Base-by-base conservation (phyloP, 139 green algal species). In the Ulvella scutata region DNA sequence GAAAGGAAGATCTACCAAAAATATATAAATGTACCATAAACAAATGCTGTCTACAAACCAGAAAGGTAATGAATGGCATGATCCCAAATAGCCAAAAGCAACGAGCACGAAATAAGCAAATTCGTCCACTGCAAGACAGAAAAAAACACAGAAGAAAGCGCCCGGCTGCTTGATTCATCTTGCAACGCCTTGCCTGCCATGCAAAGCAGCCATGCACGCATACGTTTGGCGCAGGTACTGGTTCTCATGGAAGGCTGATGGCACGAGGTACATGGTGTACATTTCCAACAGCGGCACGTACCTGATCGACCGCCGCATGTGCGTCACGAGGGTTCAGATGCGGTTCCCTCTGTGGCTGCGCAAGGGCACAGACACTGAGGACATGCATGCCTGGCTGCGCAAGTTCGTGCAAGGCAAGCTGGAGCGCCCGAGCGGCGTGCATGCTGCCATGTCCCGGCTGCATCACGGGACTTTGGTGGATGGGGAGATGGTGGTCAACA, bases 241-340 rank as follows among this genome's bases (percentile, higher is more conserved):
- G 79, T 89, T 95, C 20, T 96, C 92, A 2, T 98, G 92, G 93
- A 98, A 99, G 80, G 94, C 94, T 4, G 94, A 99, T 78, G 94
- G 94, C 76, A 98, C 93, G 7, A 85, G 94, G 29, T 99, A 97
- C 86, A 88, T 98, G 87, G 43, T 98, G 74, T 79, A 96, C 29
- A 75, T 96, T 7, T 77, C 85, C 39, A 40, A 74, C 2, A 81
- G 85, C 38, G 94, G 94, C 36, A 84, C 81, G 7, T 99, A 97
- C 84, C 81, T 98, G 17, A 89, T 98, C 34, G 90, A 98, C 85
- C 82, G 94, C 26, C 85, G 83, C 51, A 93, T 89, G 43, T 51
- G 72, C 33, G 76, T 91, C 31, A 79, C 80, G 4, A 83, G 89
- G 2, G 43, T 86, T 37, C 77, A 91, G 75, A 88, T 93, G 88